Percentiles rank a stretch among this genome's conserved stretches.
phyloP scores from a whole-genome alignment of 2,329 filamentous ascomycete species.

The Lizonia empirigonia region DNA sequence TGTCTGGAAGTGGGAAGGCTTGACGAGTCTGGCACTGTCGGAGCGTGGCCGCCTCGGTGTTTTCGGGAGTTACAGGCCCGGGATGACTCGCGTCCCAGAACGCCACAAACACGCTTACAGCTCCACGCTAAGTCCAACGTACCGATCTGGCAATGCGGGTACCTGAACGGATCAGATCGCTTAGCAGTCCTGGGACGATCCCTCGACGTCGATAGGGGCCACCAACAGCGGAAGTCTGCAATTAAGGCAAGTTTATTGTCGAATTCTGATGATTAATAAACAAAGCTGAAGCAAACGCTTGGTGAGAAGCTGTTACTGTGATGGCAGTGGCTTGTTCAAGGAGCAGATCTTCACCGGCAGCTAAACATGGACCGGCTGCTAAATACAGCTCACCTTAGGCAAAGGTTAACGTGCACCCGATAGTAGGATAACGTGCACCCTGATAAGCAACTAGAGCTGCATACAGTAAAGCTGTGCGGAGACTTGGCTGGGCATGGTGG shows the following conservation, averaged over 20 bases:
- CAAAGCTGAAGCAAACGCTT: no score
- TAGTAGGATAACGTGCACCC: no score
- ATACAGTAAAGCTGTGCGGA: no score
- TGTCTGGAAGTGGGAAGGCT: constrained; percentile 4
- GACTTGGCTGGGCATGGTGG: no score
- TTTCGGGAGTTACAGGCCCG: constrained; percentile 4
- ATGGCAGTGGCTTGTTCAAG: not conserved
- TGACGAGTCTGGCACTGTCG: constrained; percentile 8
- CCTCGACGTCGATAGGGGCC: not conserved
- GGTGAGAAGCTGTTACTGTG: no score
- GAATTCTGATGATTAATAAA: no score
- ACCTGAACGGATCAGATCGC: constrained; percentile 8
- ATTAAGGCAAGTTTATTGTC: no score
- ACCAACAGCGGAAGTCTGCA: no score
- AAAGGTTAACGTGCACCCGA: no score
- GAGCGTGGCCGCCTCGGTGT: constrained; percentile 3
- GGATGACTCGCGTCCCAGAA: constrained; percentile 10
- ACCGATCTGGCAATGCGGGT: constrained; percentile 3
- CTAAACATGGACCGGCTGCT: not conserved
- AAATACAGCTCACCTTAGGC: constrained; percentile 1
- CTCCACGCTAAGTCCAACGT: constrained; percentile 4
- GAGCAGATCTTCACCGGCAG: not conserved
- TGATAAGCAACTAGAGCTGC: no score
- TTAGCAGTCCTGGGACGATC: not conserved
- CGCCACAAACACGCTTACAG: constrained; percentile 8